Base-by-base conservation (phyloP, 805 yeast species). In the Candida berthetii region DNA sequence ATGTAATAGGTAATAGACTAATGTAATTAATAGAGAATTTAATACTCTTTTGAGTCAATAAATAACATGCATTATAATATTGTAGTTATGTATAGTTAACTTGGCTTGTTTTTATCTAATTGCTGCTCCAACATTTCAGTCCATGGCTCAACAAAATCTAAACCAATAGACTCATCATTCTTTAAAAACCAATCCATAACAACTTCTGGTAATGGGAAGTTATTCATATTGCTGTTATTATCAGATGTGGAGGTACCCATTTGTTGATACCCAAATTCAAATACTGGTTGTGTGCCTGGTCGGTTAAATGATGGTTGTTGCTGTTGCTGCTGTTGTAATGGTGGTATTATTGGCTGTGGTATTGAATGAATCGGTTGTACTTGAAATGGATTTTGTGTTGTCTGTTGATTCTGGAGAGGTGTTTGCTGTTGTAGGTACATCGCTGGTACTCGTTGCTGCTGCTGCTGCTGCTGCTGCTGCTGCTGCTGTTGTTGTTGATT, bases 71-170 rank as follows among this genome's bases (percentile, higher is more conserved):
- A 7, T 25, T 9, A 15, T 38, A 32, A 36, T 18, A 15, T 46
- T n/a, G n/a, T n/a, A n/a, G n/a, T n/a, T n/a, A n/a, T n/a, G n/a
- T n/a, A n/a, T n/a, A n/a, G n/a, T 46, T 25, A 11, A 27, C 16
- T 36, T 27, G 18, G 14, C 31, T 24, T 27, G 17, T 52, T 49
- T 37, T 53, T 55, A 20, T 51, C 58, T 36, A 72, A 40, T 42
- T 80, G 86, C 49, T 78, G 81, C 55, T 83, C 91, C 34, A 84
- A 74, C 76, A 82, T 80, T 55, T 82, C 86, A 0, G 91, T 83
- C 81, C 89, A 84, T 2, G 87, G 87, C 31, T 81, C 90, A 24
- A 82, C 82, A 48, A 76, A 76, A 42, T 75, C 80, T 37, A 76
- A 55, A 14, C 82, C 82, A 18, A 76, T 68, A 36, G 71, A 66